phyloP scores from a whole-genome alignment of 2,329 filamentous ascomycete species.

The Stemphylium beticola region DNA sequence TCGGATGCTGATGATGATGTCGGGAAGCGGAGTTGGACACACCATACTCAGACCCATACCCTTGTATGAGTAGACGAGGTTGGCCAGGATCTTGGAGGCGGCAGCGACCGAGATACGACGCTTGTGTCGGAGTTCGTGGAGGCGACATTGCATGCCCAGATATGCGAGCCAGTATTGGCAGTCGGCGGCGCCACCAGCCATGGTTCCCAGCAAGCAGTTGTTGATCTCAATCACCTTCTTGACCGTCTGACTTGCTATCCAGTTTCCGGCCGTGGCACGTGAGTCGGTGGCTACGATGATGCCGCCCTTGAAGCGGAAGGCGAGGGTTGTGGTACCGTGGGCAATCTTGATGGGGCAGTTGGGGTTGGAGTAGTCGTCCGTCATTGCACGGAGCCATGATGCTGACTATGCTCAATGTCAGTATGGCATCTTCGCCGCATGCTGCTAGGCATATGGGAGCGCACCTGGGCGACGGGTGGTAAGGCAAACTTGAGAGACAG shows the following conservation, averaged over 20 bases:
- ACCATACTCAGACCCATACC: slow-evolving; percentile 96
- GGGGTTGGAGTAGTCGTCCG: slow-evolving; percentile 96
- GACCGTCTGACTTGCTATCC: slow-evolving; percentile 99
- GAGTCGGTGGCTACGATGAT: slow-evolving; percentile 99
- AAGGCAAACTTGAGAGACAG: slow-evolving; percentile 94
- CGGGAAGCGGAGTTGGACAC: slow-evolving; percentile 1
- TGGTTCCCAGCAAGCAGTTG: slow-evolving; percentile 89
- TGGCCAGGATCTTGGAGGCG: slow-evolving; percentile 97
- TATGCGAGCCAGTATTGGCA: slow-evolving; percentile 99
- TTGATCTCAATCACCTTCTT: slow-evolving; percentile 99
- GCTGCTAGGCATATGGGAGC: not conserved
- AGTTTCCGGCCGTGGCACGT: slow-evolving; percentile 94
- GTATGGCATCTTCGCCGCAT: not conserved
- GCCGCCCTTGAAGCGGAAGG: slow-evolving; percentile 96
- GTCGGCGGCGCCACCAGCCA: slow-evolving; percentile 98
- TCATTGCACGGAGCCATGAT: slow-evolving; percentile 93
- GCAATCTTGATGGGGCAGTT: slow-evolving; percentile 99
- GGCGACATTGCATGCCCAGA: slow-evolving; percentile 97
- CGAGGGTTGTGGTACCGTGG: slow-evolving; percentile 96
- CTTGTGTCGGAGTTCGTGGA: slow-evolving; percentile 99
- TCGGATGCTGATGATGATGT: not conserved
- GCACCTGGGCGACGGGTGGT: slow-evolving; percentile 87
- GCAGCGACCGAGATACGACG: slow-evolving; percentile 97
- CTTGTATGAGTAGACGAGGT: slow-evolving; percentile 98
- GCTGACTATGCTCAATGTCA: slow-evolving; percentile 69